Evolutionary conservation across 2,329 filamentous ascomycete genomes (phyloP).

Genomic region (Magnaporthiopsis incrustans): DNA sequence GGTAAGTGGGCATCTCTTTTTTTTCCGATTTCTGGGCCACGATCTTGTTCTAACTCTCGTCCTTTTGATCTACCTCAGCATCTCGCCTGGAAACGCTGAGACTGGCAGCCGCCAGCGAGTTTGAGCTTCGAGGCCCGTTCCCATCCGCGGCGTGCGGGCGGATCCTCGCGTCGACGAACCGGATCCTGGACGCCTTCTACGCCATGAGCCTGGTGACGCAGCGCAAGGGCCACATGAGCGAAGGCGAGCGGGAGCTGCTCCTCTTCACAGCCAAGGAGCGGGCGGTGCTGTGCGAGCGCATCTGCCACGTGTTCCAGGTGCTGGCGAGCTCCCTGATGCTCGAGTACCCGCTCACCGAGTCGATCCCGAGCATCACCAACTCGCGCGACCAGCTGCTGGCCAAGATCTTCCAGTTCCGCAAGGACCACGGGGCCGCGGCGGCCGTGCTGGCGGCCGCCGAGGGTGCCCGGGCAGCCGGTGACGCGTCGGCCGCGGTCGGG

Average conservation of each 20-base stretch:
- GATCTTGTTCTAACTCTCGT: neutral
- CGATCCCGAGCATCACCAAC: conserved; percentile 73
- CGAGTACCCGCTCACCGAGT: conserved; percentile 87
- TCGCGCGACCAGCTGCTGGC: conserved; percentile 76
- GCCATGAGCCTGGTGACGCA: conserved; percentile 90
- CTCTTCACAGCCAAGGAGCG: conserved; percentile 73
- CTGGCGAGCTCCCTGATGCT: conserved; percentile 90
- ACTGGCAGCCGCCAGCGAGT: conserved; percentile 69
- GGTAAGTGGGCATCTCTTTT: conserved; percentile 14
- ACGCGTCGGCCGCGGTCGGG: neutral
- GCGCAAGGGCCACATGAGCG: conserved; percentile 66
- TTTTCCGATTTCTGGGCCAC: neutral
- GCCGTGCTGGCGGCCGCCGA: conserved; percentile 2
- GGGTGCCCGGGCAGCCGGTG: neutral
- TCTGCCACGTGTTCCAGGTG: conserved; percentile 81
- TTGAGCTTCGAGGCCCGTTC: conserved; percentile 82
- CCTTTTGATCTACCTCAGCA: conserved; percentile 15
- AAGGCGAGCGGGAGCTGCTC: conserved; percentile 75
- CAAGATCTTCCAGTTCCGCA: conserved; percentile 80
- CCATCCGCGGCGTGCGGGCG: conserved; percentile 63
- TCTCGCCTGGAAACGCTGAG: conserved; percentile 68
- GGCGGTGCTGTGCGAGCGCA: conserved; percentile 72
- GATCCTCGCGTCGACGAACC: conserved; percentile 71
- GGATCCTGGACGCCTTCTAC: conserved; percentile 88
- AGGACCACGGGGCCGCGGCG: conserved; percentile 45